These are phyloP conservation scores for Epichloe gansuensis DNA, from an alignment of 2,329 filamentous ascomycete species.

Conservation along the genomic window DNA sequence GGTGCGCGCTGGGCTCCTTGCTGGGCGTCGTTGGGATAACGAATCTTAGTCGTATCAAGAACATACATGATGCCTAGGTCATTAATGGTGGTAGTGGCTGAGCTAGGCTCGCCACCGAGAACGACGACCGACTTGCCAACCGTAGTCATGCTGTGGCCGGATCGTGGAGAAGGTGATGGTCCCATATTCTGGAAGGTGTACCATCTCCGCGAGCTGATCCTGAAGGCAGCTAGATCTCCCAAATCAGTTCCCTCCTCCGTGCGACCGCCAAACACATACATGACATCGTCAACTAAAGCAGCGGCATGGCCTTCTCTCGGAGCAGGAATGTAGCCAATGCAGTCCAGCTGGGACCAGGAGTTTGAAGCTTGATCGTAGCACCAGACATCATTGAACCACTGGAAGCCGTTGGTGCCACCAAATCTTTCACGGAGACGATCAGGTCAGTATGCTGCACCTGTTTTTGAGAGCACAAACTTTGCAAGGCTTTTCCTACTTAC, in stretches of 20 bases:
- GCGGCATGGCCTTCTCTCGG: constrained; percentile 91
- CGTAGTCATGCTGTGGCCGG: constrained; percentile 95
- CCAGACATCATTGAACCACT: constrained; percentile 99
- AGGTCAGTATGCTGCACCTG: background rate
- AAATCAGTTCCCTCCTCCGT: constrained; percentile 88
- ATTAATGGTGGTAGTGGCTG: constrained; percentile 64
- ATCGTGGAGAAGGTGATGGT: constrained; percentile 81
- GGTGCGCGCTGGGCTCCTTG: constrained; percentile 25
- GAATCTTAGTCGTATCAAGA: constrained; percentile 88
- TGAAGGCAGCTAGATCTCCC: constrained; percentile 76
- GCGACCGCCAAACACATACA: constrained; percentile 97
- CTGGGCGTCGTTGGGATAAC: constrained; percentile 72
- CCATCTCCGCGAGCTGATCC: constrained; percentile 73
- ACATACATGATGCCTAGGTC: constrained; percentile 86
- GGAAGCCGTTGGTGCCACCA: constrained; percentile 86
- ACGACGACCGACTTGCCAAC: constrained; percentile 89
- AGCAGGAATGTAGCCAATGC: constrained; percentile 93
- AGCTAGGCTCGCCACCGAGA: constrained; percentile 87
- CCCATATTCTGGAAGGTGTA: constrained; percentile 99
- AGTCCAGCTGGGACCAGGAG: constrained; percentile 79
- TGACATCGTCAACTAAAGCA: constrained; percentile 87
- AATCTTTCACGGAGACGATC: constrained; percentile 46
- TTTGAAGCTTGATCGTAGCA: constrained; percentile 79
- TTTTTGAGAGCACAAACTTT: background rate
- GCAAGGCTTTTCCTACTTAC: constrained; percentile 37